Evolutionary conservation across 257 asterid genomes (phyloP), one percentile per base, ranked within the genome.

Genomic region (Plantago elongata): DNA sequence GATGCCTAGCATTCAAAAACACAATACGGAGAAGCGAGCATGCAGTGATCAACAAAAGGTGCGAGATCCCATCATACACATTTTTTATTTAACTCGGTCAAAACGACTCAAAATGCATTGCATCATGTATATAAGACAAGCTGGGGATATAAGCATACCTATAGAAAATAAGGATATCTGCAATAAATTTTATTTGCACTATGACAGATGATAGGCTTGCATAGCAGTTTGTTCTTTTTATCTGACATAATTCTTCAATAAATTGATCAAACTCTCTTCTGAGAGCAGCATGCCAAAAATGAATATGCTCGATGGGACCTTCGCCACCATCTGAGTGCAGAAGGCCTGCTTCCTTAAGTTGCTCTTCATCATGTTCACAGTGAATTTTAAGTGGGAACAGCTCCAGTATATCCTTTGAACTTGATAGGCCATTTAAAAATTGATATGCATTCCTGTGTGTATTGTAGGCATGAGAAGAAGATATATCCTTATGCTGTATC

Each of bases 201-300:
- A 83, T 61, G 66, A 75, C 62, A 8, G 90, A 75, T 63, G 83
- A 67, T 65, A 81, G 69, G 74, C 82, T 75, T 38, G 87, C 52
- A 65, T 66, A 57, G 68, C 79, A 72, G 71, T 64, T 67, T 54
- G 90, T 79, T 79, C 78, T 75, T 65, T 80, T 76, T 51, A 78
- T 68, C 68, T 72, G 80, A 74, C 61, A 60, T 65, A 90, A 71
- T 76, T 83, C 93, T 60, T 65, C 78, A n/a, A 80, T 54, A 27
- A 84, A 67, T 54, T 74, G 73, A 56, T 70, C 61, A 68, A 90
- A 58, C 54, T 81, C 95, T 69, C 85, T 80, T 68, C 68, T 75
- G 63, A 90, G 76, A 64, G 96, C 84, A 63, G 80, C 68, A 70
- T 87, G 90, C 96, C 95, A 87, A 62, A 83, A 67, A 75, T 55